phyloP scores from a whole-genome alignment of 2,329 filamentous ascomycete species.

The Claviceps humidiphila region DNA sequence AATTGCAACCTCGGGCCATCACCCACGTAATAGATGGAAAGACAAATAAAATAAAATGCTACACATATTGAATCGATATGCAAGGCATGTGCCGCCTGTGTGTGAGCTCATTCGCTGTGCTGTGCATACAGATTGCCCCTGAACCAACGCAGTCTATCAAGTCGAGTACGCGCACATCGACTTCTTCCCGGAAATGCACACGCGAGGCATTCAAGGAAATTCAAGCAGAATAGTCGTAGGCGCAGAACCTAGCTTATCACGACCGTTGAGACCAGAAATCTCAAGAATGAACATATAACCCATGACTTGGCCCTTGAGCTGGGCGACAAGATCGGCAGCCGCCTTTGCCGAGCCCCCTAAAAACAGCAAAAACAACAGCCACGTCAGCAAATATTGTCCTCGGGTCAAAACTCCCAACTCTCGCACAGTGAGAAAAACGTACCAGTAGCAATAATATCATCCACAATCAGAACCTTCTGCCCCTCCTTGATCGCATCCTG shows the following conservation, averaged over 20 bases:
- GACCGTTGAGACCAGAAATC: conserved; percentile 82
- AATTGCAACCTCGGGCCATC: too few species aligned
- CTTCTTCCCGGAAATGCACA: not conserved
- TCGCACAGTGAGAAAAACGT: conserved; percentile 22
- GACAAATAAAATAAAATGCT: too few species aligned
- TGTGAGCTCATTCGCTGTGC: too few species aligned
- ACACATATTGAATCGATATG: too few species aligned
- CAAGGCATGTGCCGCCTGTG: too few species aligned
- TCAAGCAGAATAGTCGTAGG: conserved; percentile 75
- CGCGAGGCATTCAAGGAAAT: conserved; percentile 20
- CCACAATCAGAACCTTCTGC: conserved; percentile 83
- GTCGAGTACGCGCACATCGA: not conserved
- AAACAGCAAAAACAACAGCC: too few species aligned
- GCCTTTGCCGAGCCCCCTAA: conserved; percentile 82
- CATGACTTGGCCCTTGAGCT: conserved; percentile 73
- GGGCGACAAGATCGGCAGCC: conserved; percentile 71
- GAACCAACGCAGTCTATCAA: not conserved
- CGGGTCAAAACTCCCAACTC: not conserved
- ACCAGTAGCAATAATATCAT: conserved; percentile 98
- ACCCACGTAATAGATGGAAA: too few species aligned
- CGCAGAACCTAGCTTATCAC: conserved; percentile 67
- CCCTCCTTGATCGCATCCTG: conserved; percentile 68
- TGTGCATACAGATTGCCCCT: too few species aligned
- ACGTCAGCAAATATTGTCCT: not conserved
- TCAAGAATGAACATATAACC: conserved; percentile 95